Base-by-base conservation (phyloP, 202 grass and related monocot species). In the Eragrostis tef region DNA sequence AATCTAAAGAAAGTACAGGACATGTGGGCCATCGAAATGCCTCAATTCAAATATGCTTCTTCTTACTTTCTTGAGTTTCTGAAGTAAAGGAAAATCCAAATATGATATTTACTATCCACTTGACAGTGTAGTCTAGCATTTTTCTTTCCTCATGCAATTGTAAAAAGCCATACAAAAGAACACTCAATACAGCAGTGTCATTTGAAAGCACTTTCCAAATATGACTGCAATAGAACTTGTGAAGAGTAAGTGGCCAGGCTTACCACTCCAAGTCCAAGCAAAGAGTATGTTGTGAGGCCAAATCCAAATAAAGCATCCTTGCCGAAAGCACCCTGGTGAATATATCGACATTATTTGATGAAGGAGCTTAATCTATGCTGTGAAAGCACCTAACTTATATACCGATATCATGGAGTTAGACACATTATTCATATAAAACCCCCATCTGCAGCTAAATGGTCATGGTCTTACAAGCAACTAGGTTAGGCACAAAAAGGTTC, bases 241-340 rank as follows among this genome's bases (percentile, higher is more conserved):
- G 7, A 70, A 7, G 44, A 43, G 14, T 11, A 66, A 46, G 11
- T 73, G 6, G 27, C 72, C 31, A 7, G 24, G 39, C 71, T 42
- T 96, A 99, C 96, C 93, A 93, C 89, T 78, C 96, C 96, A 48
- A 99, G 83, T 77, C 96, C 96, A 90, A 99, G 96, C 62, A 99
- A 85, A 7, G 85, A 86, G 31, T 99, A 99, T 52, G 96, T 96
- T 34, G 96, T 91, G 71, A 99, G 91, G 77, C 93, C 93, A 92
- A 91, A 96, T 90, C 93, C 89, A 96, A 91, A 79, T 64, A 93
- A 80, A 70, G 85, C 91, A 64, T 86, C 81, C 84, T 89, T 99
- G 44, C 96, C 92, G 2, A 99, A 96, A 61, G 96, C 93, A 67
- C 91, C 89, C 96, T 99, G 83, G 83, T 78, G 67, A 74, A 87